These are phyloP conservation scores for Rhizopogon sp. DNA, from an alignment of 768 basidiomycete genomes.

Conservation along the genomic window DNA sequence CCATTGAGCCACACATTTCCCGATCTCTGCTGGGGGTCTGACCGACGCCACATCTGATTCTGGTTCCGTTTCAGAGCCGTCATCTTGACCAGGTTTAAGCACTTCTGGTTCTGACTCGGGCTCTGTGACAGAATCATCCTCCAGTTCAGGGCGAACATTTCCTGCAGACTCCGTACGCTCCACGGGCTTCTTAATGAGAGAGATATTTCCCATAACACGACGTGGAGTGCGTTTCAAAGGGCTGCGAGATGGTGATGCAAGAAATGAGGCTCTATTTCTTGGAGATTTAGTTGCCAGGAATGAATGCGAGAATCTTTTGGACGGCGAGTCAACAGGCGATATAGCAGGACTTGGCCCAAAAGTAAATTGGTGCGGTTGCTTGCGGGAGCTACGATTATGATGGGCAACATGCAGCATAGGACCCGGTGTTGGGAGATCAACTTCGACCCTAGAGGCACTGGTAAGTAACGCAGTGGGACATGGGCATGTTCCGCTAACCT, in stretches of 20 bases:
- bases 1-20: constrained; percentile 3
- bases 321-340: constrained; percentile 1
- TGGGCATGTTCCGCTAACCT: constrained; percentile 9
- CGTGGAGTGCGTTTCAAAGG: constrained; percentile 4
- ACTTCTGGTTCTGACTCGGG: constrained; percentile 21
- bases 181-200: not conserved
- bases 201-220: not conserved
- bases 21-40: constrained; percentile 8
- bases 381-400: not conserved
- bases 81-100: constrained; percentile 2
- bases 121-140: constrained; percentile 27
- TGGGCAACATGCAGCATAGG: not conserved
- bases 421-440: not conserved
- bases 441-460: not conserved
- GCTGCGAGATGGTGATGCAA: not conserved
- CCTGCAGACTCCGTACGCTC: constrained; percentile 2
- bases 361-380: not conserved
- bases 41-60: constrained; percentile 25
- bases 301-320: not conserved
- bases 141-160: constrained; percentile 2
- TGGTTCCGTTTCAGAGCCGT: constrained; percentile 27
- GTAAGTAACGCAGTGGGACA: constrained; percentile 7
- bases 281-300: constrained; percentile 1
- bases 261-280: not conserved
- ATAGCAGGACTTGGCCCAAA: constrained; percentile 3